Evolutionary conservation across 331 rosid genomes (phyloP).

Genomic region (Malus hybrid): DNA sequence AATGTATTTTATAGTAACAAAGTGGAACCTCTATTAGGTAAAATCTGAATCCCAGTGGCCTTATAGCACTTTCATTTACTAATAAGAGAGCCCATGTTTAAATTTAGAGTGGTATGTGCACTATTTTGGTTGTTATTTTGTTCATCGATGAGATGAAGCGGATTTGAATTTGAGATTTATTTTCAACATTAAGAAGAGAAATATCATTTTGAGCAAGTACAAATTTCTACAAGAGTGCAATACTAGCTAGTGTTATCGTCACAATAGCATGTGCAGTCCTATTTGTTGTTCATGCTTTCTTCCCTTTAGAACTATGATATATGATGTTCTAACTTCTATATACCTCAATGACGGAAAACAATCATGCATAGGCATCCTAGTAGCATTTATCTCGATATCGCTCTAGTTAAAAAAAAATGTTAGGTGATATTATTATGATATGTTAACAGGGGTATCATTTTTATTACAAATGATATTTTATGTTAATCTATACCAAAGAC

Average conservation of each 20-base stretch:
- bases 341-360: accelerated
- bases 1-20: neutral
- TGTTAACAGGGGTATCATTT: neutral
- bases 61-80: neutral
- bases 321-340: neutral
- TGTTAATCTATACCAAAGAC: neutral
- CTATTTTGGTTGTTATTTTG: neutral
- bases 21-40: neutral
- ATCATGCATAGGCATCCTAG: too few species aligned
- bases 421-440: too few species aligned
- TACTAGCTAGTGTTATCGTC: neutral
- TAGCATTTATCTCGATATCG: neutral
- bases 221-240: neutral
- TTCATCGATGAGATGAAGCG: too few species aligned
- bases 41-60: neutral
- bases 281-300: neutral
- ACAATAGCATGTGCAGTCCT: neutral
- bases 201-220: neutral
- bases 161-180: neutral
- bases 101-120: neutral
- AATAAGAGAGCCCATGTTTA: neutral
- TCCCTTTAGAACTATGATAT: neutral
- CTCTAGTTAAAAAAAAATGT: too few species aligned
- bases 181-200: neutral
- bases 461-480: neutral